Base-by-base conservation (phyloP, 2,329 filamentous ascomycete species). In the Drechslerella coelobrocha region DNA sequence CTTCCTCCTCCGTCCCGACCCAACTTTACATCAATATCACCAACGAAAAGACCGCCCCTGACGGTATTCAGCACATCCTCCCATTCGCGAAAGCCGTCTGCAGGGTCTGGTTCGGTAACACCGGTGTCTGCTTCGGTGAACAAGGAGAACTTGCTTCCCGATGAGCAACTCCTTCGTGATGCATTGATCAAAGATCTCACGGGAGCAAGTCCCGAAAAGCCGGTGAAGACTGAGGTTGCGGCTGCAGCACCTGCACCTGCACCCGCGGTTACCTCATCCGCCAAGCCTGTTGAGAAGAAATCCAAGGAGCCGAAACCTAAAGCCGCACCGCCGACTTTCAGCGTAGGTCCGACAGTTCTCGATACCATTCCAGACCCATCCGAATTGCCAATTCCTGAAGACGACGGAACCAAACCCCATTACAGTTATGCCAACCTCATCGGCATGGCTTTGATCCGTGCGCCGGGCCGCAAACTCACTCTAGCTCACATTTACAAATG, bases 401-500 rank as follows among this genome's bases (percentile, higher is more conserved):
- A 97, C 77, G 91, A 97, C 77, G 93, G 92, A 75, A 83, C 83
- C 61, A 97, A 99, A 78, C 94, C 94, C 4, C 85, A 87, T 3
- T 91, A 93, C 79, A 97, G 92, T 81, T 99, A 99, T 78, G 93
- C 94, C 19, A 90, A 89, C 75, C 84, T 99, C 75, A 97, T 97
- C 74, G 94, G 91, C 77, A 97, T 97, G 92, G 92, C 94, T 55
- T 97, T 99, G 75, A 83, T 97, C 21, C 88, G 92, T 72, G 91
- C 94, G 2, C 88, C 90, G 10, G 87, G 88, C 72, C 88, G 92
- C 69, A 89, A 90, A 56, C 83, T 97, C 72, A 97, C 94, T 0
- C 84, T 99, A 17, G 88, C 92, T 24, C 92, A 97, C 79, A 99
- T 99, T 75, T 99, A 97, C 84, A 96, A 96, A 78, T 99, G 94